phyloP scores from a whole-genome alignment of 2,329 filamentous ascomycete genomes.

The Sporothrix phasma region DNA sequence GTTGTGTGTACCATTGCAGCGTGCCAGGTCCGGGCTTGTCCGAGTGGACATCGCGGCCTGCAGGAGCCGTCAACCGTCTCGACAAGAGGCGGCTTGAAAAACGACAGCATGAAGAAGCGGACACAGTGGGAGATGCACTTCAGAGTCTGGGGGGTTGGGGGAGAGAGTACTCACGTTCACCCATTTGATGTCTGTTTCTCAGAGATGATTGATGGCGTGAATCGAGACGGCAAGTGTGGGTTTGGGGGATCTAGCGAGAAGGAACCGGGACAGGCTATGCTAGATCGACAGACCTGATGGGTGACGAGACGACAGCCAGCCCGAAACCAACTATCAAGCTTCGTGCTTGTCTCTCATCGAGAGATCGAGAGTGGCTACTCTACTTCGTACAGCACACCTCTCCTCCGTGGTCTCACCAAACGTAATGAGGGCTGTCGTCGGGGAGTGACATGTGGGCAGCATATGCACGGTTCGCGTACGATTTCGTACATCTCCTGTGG shows the following conservation, averaged over 20 bases:
- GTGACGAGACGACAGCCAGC: no score
- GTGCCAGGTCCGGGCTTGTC: not conserved
- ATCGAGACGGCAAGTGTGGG: not conserved
- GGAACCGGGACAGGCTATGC: not conserved
- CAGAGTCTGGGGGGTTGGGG: no score
- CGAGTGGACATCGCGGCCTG: not conserved
- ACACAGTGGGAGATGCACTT: not conserved
- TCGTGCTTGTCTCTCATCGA: no score
- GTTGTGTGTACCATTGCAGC: not conserved
- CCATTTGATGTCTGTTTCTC: slow-evolving; percentile 1
- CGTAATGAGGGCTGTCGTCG: not conserved
- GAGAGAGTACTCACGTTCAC: not conserved
- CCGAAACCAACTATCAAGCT: no score
- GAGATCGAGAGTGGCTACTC: no score
- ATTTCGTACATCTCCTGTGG: not conserved
- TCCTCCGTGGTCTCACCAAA: not conserved
- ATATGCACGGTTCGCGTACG: not conserved
- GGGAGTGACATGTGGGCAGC: not conserved
- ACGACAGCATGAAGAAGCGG: not conserved
- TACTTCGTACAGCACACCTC: not conserved
- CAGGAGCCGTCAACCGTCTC: not conserved
- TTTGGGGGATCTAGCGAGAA: not conserved
- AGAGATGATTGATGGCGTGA: not conserved
- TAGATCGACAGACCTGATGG: not conserved
- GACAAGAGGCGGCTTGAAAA: no score